Evolutionary conservation across 2,329 filamentous ascomycete species (phyloP).

Genomic region (Ceratocystis cacaofunesta): DNA sequence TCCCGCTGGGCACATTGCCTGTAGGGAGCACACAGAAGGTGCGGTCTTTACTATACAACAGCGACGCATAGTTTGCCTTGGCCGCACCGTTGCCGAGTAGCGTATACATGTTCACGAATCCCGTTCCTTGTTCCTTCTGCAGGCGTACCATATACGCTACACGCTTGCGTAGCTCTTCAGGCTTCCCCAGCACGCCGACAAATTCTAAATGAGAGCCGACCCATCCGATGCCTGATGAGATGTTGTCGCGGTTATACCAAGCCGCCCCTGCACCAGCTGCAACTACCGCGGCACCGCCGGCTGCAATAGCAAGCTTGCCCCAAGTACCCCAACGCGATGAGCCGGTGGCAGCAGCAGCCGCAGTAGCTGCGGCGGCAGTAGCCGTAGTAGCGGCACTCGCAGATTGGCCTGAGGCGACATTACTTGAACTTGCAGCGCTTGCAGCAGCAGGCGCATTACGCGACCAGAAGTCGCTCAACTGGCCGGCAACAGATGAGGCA

Average conservation of each 20-base stretch:
- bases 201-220: conserved; percentile 85
- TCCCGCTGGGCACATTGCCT: conserved; percentile 31
- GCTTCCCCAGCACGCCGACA: conserved; percentile 74
- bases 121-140: conserved; percentile 49
- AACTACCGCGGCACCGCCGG: conserved; percentile 69
- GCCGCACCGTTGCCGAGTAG: conserved; percentile 56
- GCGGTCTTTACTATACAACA: conserved; percentile 29
- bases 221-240: conserved; percentile 65
- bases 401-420: background rate
- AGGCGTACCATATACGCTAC: conserved; percentile 53
- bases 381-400: conserved; percentile 10
- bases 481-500: conserved; percentile 52
- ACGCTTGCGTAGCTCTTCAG: conserved; percentile 63
- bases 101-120: conserved; percentile 79
- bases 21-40: conserved; percentile 80
- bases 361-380: conserved; percentile 22
- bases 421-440: conserved; percentile 24
- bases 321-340: conserved; percentile 55
- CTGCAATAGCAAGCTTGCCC: conserved; percentile 74
- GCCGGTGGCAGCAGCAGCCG: conserved; percentile 22
- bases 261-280: conserved; percentile 72
- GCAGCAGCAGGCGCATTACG: conserved; percentile 25
- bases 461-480: conserved; percentile 52
- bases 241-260: conserved; percentile 69
- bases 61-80: conserved; percentile 20